Conservation (phyloP, 345 rosid species). For the Gossypium sturtianum region DNA sequence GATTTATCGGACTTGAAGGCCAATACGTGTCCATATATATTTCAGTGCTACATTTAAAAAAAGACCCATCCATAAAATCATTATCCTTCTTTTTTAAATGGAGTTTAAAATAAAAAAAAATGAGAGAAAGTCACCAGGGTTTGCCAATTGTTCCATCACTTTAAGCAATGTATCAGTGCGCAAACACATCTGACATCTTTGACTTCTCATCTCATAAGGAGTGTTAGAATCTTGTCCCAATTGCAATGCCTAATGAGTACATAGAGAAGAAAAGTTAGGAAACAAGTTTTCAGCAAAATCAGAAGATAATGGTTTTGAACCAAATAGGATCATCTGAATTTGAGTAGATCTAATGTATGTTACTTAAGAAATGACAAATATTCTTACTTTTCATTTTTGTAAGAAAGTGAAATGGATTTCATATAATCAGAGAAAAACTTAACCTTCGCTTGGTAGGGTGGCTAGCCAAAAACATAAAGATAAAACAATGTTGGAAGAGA, state of each 20-base stretch:
- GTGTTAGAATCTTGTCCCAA: conserved; percentile 57
- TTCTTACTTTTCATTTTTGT: not conserved
- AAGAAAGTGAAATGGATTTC: not conserved
- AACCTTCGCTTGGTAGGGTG: not conserved
- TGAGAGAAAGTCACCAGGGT: conserved; percentile 40
- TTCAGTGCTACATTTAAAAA: not conserved
- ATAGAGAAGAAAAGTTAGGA: not conserved
- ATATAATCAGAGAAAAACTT: not conserved
- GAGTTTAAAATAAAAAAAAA: not conserved
- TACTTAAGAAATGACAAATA: not conserved
- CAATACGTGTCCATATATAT: not conserved
- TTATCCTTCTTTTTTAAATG: not conserved
- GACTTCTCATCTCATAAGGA: conserved; percentile 43
- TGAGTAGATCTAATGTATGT: not conserved
- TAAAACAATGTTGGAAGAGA: not conserved
- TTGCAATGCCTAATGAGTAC: conserved; percentile 51
- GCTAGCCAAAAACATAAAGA: not conserved
- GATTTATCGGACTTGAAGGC: not conserved
- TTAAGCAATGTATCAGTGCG: conserved; percentile 59
- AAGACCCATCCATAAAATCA: not conserved
- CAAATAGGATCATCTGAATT: not conserved
- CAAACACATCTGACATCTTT: conserved; percentile 78
- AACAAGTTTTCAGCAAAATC: not conserved
- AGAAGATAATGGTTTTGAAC: not conserved
- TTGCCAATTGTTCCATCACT: conserved; percentile 68